These are phyloP conservation scores for Pythium inflatum DNA, from an alignment of 352 stramenopile species.

Conservation along the genomic window DNA sequence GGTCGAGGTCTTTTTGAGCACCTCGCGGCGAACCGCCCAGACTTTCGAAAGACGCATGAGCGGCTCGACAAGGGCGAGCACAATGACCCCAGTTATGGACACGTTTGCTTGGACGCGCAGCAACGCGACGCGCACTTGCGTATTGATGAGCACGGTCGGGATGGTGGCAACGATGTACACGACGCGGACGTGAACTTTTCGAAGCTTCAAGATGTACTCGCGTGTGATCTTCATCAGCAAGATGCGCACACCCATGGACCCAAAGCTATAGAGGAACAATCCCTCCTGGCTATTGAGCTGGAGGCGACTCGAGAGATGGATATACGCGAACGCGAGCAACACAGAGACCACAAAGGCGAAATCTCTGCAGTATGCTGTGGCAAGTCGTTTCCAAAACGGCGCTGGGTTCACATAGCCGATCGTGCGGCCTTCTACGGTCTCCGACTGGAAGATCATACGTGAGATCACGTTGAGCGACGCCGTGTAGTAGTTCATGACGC, in stretches of 20 bases:
- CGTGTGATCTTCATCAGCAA: constrained; percentile 18
- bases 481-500: constrained; percentile 20
- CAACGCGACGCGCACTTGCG: constrained; percentile 19
- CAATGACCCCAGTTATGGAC: neutral
- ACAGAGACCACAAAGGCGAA: neutral
- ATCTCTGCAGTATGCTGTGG: neutral
- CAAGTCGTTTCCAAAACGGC: neutral
- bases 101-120: constrained; percentile 8
- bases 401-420: neutral
- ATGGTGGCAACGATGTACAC: constrained; percentile 18
- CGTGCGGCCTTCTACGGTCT: constrained; percentile 16
- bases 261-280: constrained; percentile 16
- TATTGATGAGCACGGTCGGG: constrained; percentile 28
- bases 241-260: constrained; percentile 3
- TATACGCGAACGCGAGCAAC: constrained; percentile 18
- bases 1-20: too few relatives aligned
- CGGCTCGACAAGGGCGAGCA: constrained; percentile 11
- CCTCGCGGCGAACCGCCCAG: constrained; percentile 7
- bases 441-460: constrained; percentile 2
- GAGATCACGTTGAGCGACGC: neutral
- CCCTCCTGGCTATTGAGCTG: neutral
- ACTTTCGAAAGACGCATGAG: constrained; percentile 20
- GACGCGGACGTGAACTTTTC: neutral
- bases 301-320: constrained; percentile 20
- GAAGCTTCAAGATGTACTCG: too few relatives aligned